Percentiles rank a stretch among this genome's conserved stretches.
phyloP scores from a whole-genome alignment of 2,329 filamentous ascomycete genomes.

The Colletotrichum brevisporum region DNA sequence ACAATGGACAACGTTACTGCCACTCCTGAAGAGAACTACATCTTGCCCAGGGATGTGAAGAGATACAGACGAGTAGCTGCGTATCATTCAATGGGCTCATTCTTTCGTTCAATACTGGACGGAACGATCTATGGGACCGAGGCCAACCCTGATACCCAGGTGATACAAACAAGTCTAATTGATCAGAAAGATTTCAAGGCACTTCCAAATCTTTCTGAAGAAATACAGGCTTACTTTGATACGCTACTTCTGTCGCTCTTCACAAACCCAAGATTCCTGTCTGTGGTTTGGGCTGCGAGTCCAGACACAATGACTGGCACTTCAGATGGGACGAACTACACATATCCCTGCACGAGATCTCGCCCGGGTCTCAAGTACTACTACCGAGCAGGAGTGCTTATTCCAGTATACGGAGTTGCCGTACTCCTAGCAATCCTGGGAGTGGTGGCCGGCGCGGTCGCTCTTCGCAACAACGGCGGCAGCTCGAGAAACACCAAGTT shows the following conservation, averaged over 20 bases:
- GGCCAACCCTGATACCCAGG: conserved; percentile 47
- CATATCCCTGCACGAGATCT: conserved; percentile 47
- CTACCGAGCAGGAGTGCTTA: conserved; percentile 48
- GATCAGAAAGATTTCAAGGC: conserved; percentile 47
- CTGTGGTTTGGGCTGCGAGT: conserved; percentile 49
- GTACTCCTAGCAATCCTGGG: conserved; percentile 46
- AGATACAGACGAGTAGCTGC: conserved; percentile 48
- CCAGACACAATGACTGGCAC: conserved; percentile 34
- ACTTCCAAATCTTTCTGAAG: conserved; percentile 41
- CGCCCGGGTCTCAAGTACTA: conserved; percentile 46
- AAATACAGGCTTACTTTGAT: conserved; percentile 48
- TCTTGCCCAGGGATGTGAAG: conserved; percentile 43
- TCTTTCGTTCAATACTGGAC: conserved; percentile 48
- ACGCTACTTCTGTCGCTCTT: conserved; percentile 52
- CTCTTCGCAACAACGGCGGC: conserved; percentile 48
- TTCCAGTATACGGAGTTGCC: conserved; percentile 50
- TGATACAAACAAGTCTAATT: conserved; percentile 57
- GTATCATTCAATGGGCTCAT: conserved; percentile 50
- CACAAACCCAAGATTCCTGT: conserved; percentile 50
- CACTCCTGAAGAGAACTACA: conserved; percentile 44
- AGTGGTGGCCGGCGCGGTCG: conserved; percentile 46
- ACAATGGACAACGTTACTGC: conserved; percentile 50
- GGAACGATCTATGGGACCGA: conserved; percentile 47
- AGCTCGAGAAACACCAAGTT: conserved; percentile 51
- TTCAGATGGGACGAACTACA: neutral